These are phyloP conservation scores for Teunomyces funiuensis DNA, from an alignment of 805 yeast species.

Conservation along the genomic window DNA sequence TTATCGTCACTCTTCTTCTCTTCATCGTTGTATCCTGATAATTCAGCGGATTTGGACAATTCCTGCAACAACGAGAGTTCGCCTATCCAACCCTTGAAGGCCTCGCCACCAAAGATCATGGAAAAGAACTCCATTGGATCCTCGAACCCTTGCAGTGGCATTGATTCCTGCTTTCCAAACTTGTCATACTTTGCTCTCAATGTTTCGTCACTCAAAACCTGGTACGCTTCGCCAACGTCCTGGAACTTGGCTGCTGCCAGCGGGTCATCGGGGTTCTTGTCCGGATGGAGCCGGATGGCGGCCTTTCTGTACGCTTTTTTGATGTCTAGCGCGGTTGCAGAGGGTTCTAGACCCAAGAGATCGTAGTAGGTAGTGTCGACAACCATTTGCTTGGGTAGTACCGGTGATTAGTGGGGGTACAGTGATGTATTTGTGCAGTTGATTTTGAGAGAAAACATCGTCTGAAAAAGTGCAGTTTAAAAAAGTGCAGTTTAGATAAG, in stretches of 20 bases:
- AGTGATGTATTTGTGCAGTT: neutral
- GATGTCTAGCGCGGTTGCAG: conserved; percentile 44
- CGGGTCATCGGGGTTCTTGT: conserved; percentile 47
- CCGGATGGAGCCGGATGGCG: conserved; percentile 45
- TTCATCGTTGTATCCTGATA: conserved; percentile 34
- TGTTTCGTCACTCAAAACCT: conserved; percentile 65
- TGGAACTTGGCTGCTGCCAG: conserved; percentile 45
- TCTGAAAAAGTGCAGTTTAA: neutral
- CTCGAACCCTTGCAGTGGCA: conserved; percentile 69
- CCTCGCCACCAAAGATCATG: conserved; percentile 85
- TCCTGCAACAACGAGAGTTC: conserved; percentile 47
- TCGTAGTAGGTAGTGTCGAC: conserved; percentile 47
- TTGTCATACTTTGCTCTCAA: conserved; percentile 70
- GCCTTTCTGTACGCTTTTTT: conserved; percentile 47
- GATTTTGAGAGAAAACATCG: neutral
- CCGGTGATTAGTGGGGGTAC: neutral
- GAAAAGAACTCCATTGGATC: conserved; percentile 65
- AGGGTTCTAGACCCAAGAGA: conserved; percentile 30
- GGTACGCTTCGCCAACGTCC: conserved; percentile 69
- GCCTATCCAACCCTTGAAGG: conserved; percentile 60
- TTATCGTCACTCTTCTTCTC: conserved; percentile 22
- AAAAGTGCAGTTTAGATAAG: neutral
- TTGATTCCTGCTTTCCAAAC: conserved; percentile 70
- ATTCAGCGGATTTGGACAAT: conserved; percentile 42
- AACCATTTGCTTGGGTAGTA: conserved; percentile 29